phyloP scores from a whole-genome alignment of 257 asterid species.

The Petrea volubilis region DNA sequence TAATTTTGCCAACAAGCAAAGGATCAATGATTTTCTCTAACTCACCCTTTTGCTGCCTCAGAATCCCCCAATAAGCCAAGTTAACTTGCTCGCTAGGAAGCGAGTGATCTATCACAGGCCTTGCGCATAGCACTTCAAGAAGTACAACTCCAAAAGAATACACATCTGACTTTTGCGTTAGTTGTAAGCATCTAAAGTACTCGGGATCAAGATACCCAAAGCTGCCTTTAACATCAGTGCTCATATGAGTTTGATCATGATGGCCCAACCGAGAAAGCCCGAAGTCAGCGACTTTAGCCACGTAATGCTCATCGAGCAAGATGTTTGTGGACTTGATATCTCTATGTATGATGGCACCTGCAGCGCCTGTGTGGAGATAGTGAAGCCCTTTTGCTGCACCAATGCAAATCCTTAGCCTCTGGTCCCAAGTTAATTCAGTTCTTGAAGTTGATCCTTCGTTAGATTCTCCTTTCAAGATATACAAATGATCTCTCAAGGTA shows the following conservation, averaged over 20 bases:
- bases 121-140: conserved; percentile 46
- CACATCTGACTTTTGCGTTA: conserved; percentile 46
- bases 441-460: neutral
- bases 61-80: conserved; percentile 46
- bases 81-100: conserved; percentile 39
- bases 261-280: conserved; percentile 32
- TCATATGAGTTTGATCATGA: conserved; percentile 25
- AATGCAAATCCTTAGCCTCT: conserved; percentile 38
- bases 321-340: conserved; percentile 47
- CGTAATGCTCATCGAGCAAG: conserved; percentile 33
- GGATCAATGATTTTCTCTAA: conserved; percentile 37
- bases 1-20: conserved; percentile 29
- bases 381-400: conserved; percentile 39
- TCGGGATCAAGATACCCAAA: conserved; percentile 49
- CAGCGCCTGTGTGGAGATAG: conserved; percentile 36
- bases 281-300: conserved; percentile 44
- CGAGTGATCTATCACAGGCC: conserved; percentile 27
- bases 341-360: conserved; percentile 32
- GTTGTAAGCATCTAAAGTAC: conserved; percentile 10
- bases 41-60: conserved; percentile 29
- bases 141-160: conserved; percentile 49
- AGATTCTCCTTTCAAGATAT: conserved; percentile 12
- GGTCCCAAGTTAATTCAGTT: conserved; percentile 34
- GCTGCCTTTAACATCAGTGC: conserved; percentile 37
- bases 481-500: conserved; percentile 26